Conservation (phyloP, 1,139 yeast genomes). For the Debaryomyces psychrophilus region DNA sequence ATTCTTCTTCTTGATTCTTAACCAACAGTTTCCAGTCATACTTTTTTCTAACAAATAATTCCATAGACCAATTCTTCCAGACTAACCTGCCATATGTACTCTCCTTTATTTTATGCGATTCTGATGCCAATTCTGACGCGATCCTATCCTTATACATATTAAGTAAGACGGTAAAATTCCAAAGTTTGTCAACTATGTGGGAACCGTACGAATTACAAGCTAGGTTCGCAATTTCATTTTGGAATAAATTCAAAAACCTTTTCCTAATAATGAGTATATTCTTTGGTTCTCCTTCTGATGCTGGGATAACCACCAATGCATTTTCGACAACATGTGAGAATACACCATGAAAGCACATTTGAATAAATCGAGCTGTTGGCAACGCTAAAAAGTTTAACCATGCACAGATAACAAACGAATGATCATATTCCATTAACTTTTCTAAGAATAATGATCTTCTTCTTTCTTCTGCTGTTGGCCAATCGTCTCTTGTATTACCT, state of each 20-base stretch:
- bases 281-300: constrained; percentile 45
- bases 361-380: constrained; percentile 59
- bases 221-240: constrained; percentile 55
- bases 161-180: constrained; percentile 76
- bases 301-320: constrained; percentile 45
- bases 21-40: constrained; percentile 80
- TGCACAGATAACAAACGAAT: constrained; percentile 56
- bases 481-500: constrained; percentile 81
- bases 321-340: constrained; percentile 83
- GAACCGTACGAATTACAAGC: constrained; percentile 91
- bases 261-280: constrained; percentile 59
- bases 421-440: constrained; percentile 68
- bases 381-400: constrained; percentile 64
- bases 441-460: constrained; percentile 77
- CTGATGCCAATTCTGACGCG: constrained; percentile 66
- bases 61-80: constrained; percentile 95
- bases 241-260: constrained; percentile 69
- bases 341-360: constrained; percentile 85
- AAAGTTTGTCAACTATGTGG: constrained; percentile 82
- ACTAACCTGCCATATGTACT: constrained; percentile 87
- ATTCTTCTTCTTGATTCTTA: constrained; percentile 68
- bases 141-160: constrained; percentile 87
- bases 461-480: constrained; percentile 92
- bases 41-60: constrained; percentile 69
- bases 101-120: constrained; percentile 72